phyloP scores from a whole-genome alignment of 192 early-diverging fungal species.

The Mortierella alpina region DNA sequence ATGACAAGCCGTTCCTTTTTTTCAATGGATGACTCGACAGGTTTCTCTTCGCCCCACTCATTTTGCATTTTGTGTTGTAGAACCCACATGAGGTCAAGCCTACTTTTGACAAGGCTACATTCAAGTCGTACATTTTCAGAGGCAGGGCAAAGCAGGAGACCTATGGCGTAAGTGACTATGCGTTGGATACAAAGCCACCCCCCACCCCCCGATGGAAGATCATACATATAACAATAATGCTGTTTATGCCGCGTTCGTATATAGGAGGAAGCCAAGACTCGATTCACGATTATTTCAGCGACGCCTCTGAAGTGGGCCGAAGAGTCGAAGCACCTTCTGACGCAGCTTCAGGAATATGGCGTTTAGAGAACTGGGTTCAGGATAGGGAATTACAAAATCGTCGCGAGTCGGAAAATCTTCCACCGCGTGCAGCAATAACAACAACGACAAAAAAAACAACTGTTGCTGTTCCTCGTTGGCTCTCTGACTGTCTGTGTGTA shows the following conservation, averaged over 20 bases:
- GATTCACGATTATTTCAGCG: conserved; percentile 59
- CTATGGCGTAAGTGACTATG: conserved; percentile 72
- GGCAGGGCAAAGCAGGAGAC: conserved; percentile 84
- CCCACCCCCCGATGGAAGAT: too few relatives aligned
- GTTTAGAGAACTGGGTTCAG: conserved; percentile 8
- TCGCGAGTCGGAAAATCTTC: too few relatives aligned
- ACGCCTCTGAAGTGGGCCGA: conserved; percentile 68
- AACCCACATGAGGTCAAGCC: conserved; percentile 56
- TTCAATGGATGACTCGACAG: not conserved
- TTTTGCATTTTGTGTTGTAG: not conserved
- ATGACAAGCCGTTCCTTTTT: not conserved
- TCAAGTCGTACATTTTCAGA: conserved; percentile 79
- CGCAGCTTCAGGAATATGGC: conserved; percentile 35
- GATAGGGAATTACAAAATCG: not conserved
- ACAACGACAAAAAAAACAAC: too few relatives aligned
- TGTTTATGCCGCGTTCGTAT: conserved; percentile 12
- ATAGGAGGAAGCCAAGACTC: conserved; percentile 64
- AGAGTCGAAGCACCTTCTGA: conserved; percentile 54
- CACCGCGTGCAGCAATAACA: too few relatives aligned
- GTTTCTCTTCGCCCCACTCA: not conserved
- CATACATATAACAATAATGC: too few relatives aligned
- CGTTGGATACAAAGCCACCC: not conserved
- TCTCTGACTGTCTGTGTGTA: too few relatives aligned
- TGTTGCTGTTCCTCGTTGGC: too few relatives aligned
- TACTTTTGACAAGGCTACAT: conserved; percentile 68